phyloP scores from a whole-genome alignment of 805 yeast species.

The Myxozyma vanderwaltii region DNA sequence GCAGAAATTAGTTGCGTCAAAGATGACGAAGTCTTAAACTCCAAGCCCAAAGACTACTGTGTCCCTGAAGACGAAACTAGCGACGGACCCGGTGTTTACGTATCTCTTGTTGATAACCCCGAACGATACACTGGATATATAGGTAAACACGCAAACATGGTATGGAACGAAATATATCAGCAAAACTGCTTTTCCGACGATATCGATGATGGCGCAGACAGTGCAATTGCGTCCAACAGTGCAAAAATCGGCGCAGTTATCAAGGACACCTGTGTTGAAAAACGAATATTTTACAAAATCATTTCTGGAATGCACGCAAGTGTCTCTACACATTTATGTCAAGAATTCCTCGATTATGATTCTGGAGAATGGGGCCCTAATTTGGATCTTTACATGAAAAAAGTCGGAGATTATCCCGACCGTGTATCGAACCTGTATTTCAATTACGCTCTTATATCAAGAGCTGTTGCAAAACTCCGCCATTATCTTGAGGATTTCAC shows the following conservation, averaged over 20 bases:
- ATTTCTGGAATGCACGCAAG: constrained; percentile 95
- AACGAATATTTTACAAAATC: constrained; percentile 81
- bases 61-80: constrained; percentile 46
- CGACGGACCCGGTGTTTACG: constrained; percentile 59
- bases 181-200: constrained; percentile 77
- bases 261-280: constrained; percentile 72
- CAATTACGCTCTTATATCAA: constrained; percentile 84
- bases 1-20: constrained; percentile 35
- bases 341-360: constrained; percentile 70
- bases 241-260: constrained; percentile 32
- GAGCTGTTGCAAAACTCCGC: constrained; percentile 72
- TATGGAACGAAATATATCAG: constrained; percentile 89
- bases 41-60: constrained; percentile 54
- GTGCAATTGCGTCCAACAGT: constrained; percentile 1
- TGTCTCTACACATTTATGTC: constrained; percentile 87
- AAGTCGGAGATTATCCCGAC: constrained; percentile 89
- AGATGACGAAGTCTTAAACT: constrained; percentile 43
- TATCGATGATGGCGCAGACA: neutral
- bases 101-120: constrained; percentile 83
- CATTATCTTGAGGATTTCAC: constrained; percentile 55
- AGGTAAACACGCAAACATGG: constrained; percentile 86
- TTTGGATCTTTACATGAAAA: constrained; percentile 74
- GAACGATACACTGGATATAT: constrained; percentile 96
- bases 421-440: constrained; percentile 86
- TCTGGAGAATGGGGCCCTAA: constrained; percentile 86